Evolutionary conservation across 805 yeast genomes (phyloP).

Genomic region (Jamesozyma lodderae): DNA sequence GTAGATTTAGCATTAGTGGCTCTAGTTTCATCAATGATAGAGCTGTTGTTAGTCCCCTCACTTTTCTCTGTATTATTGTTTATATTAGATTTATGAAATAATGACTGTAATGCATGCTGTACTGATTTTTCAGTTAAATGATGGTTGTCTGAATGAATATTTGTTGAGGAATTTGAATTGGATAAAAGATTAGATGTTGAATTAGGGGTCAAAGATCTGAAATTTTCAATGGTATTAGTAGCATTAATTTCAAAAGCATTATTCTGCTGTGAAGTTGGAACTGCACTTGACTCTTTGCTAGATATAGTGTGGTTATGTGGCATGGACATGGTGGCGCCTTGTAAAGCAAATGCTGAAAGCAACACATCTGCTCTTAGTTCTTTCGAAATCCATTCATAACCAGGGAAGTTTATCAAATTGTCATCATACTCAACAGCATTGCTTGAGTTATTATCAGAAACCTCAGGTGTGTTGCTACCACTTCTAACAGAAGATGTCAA

Average conservation of each 20-base stretch:
- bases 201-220: too few species aligned
- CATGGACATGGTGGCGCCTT: conserved; percentile 7
- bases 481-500: neutral
- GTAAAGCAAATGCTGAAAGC: conserved; percentile 61
- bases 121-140: neutral
- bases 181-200: neutral
- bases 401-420: conserved; percentile 6
- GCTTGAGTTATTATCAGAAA: neutral
- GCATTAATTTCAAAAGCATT: too few species aligned
- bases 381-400: conserved; percentile 48
- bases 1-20: too few species aligned
- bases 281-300: neutral
- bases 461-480: neutral
- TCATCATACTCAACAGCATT: neutral
- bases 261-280: neutral
- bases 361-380: conserved; percentile 66
- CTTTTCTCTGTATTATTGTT: neutral
- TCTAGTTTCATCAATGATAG: too few species aligned
- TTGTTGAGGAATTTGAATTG: neutral
- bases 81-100: neutral
- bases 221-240: too few species aligned
- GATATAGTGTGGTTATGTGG: neutral
- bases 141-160: neutral
- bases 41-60: too few species aligned
- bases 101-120: neutral